Percentiles rank a stretch among this genome's conserved stretches.
Evolutionary conservation across 768 basidiomycete genomes (phyloP).

Genomic region (Leucocoprinus birnbaumii): DNA sequence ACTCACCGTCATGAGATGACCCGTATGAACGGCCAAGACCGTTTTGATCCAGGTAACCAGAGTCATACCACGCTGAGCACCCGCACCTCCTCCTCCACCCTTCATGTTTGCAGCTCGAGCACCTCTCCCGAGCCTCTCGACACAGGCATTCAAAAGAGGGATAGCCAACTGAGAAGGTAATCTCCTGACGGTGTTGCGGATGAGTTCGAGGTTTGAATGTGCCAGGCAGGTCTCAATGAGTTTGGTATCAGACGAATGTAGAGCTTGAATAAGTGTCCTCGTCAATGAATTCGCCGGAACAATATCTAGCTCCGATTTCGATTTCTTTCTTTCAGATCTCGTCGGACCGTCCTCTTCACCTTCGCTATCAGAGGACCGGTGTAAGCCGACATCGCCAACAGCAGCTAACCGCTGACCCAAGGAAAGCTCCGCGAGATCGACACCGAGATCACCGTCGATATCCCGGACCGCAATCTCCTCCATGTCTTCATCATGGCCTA

Average conservation of each 20-base stretch:
- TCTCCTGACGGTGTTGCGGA: conserved; percentile 83
- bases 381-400: conserved; percentile 50
- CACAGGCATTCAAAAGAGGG: conserved; percentile 81
- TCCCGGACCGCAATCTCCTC: conserved; percentile 46
- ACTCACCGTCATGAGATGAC: conserved; percentile 90
- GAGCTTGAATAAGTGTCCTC: conserved; percentile 90
- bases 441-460: conserved; percentile 71
- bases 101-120: conserved; percentile 69
- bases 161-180: conserved; percentile 87
- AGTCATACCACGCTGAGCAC: conserved; percentile 69
- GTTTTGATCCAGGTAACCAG: conserved; percentile 79
- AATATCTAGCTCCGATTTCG: conserved; percentile 31
- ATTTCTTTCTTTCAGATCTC: conserved; percentile 30
- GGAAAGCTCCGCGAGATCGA: conserved; percentile 86
- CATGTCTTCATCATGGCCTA: conserved; percentile 55
- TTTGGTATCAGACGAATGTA: conserved; percentile 90
- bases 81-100: conserved; percentile 76
- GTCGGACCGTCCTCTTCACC: conserved; percentile 27
- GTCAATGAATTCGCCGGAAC: conserved; percentile 86
- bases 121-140: conserved; percentile 83
- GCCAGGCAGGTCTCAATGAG: conserved; percentile 84
- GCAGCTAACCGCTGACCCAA: conserved; percentile 88
- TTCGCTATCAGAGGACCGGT: conserved; percentile 44
- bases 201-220: conserved; percentile 77
- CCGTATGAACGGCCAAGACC: conserved; percentile 82